Evolutionary conservation across 495 filamentous ascomycete species (phyloP).

Genomic region (Wilcoxina mikolae): DNA sequence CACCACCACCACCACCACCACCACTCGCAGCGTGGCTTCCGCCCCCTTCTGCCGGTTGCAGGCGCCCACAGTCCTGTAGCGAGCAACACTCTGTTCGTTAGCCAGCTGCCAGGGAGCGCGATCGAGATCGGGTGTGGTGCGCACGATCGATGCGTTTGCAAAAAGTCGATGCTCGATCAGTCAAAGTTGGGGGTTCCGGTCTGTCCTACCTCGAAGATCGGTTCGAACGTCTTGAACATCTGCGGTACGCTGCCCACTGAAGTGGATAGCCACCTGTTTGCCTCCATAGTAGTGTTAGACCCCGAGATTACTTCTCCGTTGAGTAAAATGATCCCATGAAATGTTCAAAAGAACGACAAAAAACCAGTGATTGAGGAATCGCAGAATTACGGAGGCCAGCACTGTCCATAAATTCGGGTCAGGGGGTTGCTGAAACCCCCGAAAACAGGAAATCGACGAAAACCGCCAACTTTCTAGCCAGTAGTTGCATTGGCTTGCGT

Average conservation of each 20-base stretch:
- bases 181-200: not conserved
- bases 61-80: not conserved
- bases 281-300: conserved; percentile 2
- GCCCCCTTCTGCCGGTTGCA: not conserved
- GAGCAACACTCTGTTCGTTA: not conserved
- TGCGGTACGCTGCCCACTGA: conserved; percentile 4
- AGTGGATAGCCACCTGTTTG: conserved; percentile 5
- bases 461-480: conserved; percentile 4
- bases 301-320: not conserved
- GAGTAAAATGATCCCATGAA: not conserved
- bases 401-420: not conserved
- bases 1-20: not conserved
- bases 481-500: conserved; percentile 5
- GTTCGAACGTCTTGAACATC: not conserved
- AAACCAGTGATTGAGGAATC: not conserved
- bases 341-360: not conserved
- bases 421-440: not conserved
- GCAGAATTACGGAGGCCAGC: not conserved
- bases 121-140: conserved; percentile 5
- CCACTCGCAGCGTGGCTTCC: not conserved
- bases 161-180: not conserved
- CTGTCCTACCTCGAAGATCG: conserved; percentile 9
- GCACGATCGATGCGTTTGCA: not conserved
- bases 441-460: conserved; percentile 9
- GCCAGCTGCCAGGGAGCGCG: not conserved